A percentile compares a stretch with the other conserved stretches of the same genome.
Evolutionary conservation across 371 early-diverging fungal genomes (phyloP).

Genomic region (Apophysomyces elegans): DNA sequence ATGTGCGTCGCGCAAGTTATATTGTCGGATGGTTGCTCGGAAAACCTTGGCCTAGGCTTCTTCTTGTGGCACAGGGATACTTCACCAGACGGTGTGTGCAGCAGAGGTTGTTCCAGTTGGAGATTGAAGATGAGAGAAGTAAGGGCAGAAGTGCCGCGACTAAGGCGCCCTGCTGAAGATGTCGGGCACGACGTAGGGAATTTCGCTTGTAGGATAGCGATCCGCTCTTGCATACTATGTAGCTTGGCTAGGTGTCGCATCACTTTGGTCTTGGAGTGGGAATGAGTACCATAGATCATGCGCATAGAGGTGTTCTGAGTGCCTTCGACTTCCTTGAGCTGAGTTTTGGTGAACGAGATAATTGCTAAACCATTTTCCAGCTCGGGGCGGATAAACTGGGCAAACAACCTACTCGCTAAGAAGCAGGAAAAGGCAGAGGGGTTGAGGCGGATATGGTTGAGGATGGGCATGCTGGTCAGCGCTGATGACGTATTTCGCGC

Average conservation of each 20-base stretch:
- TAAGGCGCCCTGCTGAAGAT: too few species aligned
- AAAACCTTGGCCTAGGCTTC: too few species aligned
- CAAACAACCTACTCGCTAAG: not conserved
- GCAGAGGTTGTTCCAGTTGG: too few species aligned
- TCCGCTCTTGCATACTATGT: slow-evolving; percentile 16
- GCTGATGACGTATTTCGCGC: not conserved
- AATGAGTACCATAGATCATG: slow-evolving; percentile 22
- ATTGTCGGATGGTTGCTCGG: too few species aligned
- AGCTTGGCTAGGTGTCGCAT: slow-evolving; percentile 22
- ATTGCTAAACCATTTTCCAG: not conserved
- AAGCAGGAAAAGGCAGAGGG: too few species aligned
- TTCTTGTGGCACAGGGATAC: too few species aligned
- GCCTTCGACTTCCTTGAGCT: not conserved
- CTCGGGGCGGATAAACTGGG: not conserved
- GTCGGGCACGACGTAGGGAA: too few species aligned
- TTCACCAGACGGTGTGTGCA: too few species aligned
- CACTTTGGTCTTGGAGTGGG: slow-evolving; percentile 14
- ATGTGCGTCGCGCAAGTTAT: too few species aligned
- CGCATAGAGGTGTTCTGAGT: slow-evolving; percentile 23
- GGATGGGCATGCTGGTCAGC: slow-evolving; percentile 6
- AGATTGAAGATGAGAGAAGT: too few species aligned
- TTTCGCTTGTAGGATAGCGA: too few species aligned
- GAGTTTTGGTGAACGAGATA: not conserved
- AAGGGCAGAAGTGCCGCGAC: too few species aligned
- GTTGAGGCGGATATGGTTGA: not conserved